These are phyloP conservation scores for Aaosphaeria arxii DNA, from an alignment of 2,329 filamentous ascomycete genomes.

Conservation along the genomic window DNA sequence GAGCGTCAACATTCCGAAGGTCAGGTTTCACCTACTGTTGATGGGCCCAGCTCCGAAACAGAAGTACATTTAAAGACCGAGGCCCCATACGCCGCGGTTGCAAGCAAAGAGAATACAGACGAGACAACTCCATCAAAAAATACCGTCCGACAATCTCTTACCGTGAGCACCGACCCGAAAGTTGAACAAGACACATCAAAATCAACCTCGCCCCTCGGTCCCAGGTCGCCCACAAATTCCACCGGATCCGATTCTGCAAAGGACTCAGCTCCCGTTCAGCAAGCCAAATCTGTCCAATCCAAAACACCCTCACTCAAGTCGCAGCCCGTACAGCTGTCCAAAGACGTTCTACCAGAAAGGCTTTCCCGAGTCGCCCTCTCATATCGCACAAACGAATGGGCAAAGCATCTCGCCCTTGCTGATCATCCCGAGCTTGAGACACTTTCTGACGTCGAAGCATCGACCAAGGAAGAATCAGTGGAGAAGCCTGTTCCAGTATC, in stretches of 20 bases:
- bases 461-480: constrained; percentile 34
- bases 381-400: constrained; percentile 94
- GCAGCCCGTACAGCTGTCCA: constrained; percentile 36
- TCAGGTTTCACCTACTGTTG: background rate
- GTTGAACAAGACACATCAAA: constrained; percentile 6
- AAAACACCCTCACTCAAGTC: constrained; percentile 17
- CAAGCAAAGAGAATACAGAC: background rate
- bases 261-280: constrained; percentile 11
- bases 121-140: background rate
- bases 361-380: constrained; percentile 75
- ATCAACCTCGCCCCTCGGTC: constrained; percentile 7
- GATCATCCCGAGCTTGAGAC: constrained; percentile 68
- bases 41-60: background rate
- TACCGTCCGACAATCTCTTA: constrained; percentile 16
- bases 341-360: constrained; percentile 63
- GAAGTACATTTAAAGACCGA: background rate
- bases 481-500: constrained; percentile 56
- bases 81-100: background rate
- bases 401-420: constrained; percentile 78
- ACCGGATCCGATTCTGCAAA: constrained; percentile 13
- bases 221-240: constrained; percentile 17
- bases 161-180: constrained; percentile 33
- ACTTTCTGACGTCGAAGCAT: constrained; percentile 48
- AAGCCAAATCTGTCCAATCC: constrained; percentile 44
- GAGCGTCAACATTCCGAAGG: background rate